Percentiles rank a stretch among this genome's conserved stretches.
These are phyloP conservation scores for Tolypocladium cylindrosporum DNA, from an alignment of 2,329 filamentous ascomycete species.

Conservation along the genomic window DNA sequence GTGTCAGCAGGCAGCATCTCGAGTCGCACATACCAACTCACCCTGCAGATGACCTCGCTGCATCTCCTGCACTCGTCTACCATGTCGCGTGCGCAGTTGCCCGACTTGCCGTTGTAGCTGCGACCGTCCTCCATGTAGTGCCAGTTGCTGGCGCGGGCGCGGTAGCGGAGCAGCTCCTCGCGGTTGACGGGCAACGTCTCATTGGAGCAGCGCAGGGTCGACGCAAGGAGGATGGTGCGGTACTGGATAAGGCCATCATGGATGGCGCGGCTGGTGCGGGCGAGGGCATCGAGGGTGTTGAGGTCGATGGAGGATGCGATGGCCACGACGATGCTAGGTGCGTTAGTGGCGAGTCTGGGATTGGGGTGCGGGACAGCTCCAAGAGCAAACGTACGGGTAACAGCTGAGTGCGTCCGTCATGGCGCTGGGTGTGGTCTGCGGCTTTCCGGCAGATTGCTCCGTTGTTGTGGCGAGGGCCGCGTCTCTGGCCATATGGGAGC, in stretches of 20 bases:
- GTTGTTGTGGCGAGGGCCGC: not conserved
- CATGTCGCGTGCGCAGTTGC: constrained; percentile 77
- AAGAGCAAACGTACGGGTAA: constrained; percentile 19
- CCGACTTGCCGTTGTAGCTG: constrained; percentile 54
- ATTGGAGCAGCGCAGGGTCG: constrained; percentile 72
- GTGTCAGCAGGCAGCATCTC: constrained; percentile 3
- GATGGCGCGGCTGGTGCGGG: constrained; percentile 71
- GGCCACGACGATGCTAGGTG: constrained; percentile 60
- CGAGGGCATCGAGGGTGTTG: constrained; percentile 76
- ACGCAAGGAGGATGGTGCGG: constrained; percentile 59
- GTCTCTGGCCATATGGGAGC: not conserved
- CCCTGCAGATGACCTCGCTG: constrained; percentile 68
- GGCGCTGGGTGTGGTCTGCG: constrained; percentile 6
- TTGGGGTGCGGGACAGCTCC: not conserved
- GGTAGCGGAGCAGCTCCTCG: constrained; percentile 46
- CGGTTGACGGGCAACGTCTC: constrained; percentile 48
- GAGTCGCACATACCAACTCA: constrained; percentile 30
- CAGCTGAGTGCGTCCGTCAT: constrained; percentile 22
- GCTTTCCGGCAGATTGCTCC: not conserved
- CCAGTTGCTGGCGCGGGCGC: constrained; percentile 46
- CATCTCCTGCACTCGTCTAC: constrained; percentile 77
- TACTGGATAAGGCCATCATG: constrained; percentile 71
- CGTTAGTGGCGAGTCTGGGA: not conserved
- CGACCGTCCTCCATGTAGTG: constrained; percentile 49
- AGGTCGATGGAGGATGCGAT: constrained; percentile 74